A percentile compares a stretch with the other conserved stretches of the same genome.
Evolutionary conservation across 23 red algal species (phyloP).

Genomic region (Gracilaria gracilis): DNA sequence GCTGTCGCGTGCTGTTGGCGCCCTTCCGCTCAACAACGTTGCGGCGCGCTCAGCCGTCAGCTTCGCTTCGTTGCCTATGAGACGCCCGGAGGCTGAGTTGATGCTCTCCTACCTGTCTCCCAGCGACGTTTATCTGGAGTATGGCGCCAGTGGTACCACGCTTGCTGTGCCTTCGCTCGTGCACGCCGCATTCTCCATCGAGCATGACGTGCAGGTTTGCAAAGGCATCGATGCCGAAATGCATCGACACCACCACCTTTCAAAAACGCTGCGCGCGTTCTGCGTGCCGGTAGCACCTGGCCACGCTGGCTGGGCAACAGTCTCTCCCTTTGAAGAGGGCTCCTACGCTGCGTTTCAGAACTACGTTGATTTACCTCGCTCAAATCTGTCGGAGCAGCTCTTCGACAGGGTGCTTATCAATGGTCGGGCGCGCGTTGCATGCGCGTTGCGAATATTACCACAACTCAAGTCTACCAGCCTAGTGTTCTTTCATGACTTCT

Average conservation of each 20-base stretch:
- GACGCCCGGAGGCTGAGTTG: conserved; percentile 67
- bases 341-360: conserved; percentile 66
- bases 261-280: conserved; percentile 40
- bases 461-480: conserved; percentile 29
- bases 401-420: conserved; percentile 79
- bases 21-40: not conserved
- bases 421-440: conserved; percentile 73
- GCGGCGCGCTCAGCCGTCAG: conserved; percentile 10
- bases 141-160: conserved; percentile 64
- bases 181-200: conserved; percentile 47
- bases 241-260: not conserved
- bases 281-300: conserved; percentile 63
- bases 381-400: conserved; percentile 25
- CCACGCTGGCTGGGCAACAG: conserved; percentile 50
- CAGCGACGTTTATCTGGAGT: conserved; percentile 67
- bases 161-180: conserved; percentile 61
- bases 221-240: conserved; percentile 33
- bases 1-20: not conserved
- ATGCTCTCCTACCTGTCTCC: conserved; percentile 58
- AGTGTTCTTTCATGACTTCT: conserved; percentile 74
- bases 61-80: conserved; percentile 55
- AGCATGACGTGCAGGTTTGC: conserved; percentile 69
- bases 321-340: conserved; percentile 63
- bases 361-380: conserved; percentile 70
- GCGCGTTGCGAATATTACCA: conserved; percentile 66